Base-by-base conservation (phyloP, 2,329 filamentous ascomycete species). In the Aphanoascus verrucosus region DNA sequence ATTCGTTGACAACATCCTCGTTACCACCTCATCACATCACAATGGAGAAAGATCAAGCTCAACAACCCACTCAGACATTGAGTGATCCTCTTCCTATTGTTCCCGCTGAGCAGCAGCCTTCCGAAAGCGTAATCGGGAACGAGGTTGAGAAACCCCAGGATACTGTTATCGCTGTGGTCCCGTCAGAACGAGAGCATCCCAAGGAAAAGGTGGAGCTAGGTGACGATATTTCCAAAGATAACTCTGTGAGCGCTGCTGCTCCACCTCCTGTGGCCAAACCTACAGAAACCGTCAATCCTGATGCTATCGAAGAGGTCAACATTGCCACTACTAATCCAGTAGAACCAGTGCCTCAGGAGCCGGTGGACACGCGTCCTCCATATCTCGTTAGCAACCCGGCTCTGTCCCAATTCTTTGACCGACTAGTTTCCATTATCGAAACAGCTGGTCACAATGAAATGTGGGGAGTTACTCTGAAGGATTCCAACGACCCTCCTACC, bases 391-490 rank as follows among this genome's bases (percentile, higher is more conserved):
- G 66, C n/a, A 68, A 67, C 48, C 62, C 66, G 0, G 62, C 74
- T 11, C 72, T 87, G 34, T 67, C 69, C 49, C 72, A 78, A 57
- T 75, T 89, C 58, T 78, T 81, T 57, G 72, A 74, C 8, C 74
- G 74, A 31, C 74, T 90, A 34, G 71, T 78, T 5, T 68, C 74
- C 5, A 78, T 89, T 56, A 69, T 82, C 56, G 70, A 73, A 47
- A 73, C 76, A 55, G 72, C 79, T 49, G 76, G 72, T 14, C 78
- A 94, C 69, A 72, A 72, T 49, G 89, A 96, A 75, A 86, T 96
- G 77, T 97, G 90, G 82, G 90, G 90, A 47, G 82, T 96, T 52
- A 74, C 78, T 32, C 80, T 96, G 48, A 65, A 68, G 55, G 62
- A 66, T 53, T 62, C 61, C 53, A 62, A 71, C 40, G 77, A 88